These are phyloP conservation scores for Mycena vitilis DNA, from an alignment of 768 basidiomycete genomes.

Conservation along the genomic window DNA sequence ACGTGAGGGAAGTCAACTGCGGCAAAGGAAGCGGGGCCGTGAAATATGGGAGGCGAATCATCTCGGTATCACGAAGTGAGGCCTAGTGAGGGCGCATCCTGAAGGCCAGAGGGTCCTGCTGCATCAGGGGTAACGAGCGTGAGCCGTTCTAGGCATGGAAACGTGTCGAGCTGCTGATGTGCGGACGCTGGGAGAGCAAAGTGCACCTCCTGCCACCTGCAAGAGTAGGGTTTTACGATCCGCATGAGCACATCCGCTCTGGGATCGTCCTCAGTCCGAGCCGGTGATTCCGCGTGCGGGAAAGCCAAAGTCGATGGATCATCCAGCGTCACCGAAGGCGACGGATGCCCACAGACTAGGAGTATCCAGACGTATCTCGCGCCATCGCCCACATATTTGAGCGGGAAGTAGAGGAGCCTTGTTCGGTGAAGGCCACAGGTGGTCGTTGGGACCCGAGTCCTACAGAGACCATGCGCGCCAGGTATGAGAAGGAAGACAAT, in stretches of 20 bases:
- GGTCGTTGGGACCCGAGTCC: neutral
- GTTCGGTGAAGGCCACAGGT: no score
- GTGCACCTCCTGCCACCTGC: neutral
- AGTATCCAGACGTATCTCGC: slow-evolving; percentile 11
- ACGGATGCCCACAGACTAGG: slow-evolving; percentile 14
- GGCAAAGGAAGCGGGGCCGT: no score
- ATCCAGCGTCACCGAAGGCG: neutral
- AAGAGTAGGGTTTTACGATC: neutral
- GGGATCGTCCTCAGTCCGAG: neutral
- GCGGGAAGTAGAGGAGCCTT: slow-evolving; percentile 15
- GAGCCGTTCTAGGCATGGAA: no score
- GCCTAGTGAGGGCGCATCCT: neutral
- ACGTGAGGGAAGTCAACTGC: neutral
- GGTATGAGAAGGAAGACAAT: no score
- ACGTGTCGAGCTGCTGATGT: no score
- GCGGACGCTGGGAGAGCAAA: neutral
- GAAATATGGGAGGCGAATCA: no score
- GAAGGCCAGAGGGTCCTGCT: neutral
- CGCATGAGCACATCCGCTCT: slow-evolving; percentile 10
- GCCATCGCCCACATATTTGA: slow-evolving; percentile 22
- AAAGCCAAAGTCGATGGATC: slow-evolving; percentile 11
- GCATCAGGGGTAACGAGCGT: neutral
- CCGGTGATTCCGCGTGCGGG: neutral
- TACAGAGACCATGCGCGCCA: no score
- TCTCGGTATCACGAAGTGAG: no score